Evolutionary conservation across 75 land plant genomes (phyloP).

Genomic region (Pinus taeda): DNA sequence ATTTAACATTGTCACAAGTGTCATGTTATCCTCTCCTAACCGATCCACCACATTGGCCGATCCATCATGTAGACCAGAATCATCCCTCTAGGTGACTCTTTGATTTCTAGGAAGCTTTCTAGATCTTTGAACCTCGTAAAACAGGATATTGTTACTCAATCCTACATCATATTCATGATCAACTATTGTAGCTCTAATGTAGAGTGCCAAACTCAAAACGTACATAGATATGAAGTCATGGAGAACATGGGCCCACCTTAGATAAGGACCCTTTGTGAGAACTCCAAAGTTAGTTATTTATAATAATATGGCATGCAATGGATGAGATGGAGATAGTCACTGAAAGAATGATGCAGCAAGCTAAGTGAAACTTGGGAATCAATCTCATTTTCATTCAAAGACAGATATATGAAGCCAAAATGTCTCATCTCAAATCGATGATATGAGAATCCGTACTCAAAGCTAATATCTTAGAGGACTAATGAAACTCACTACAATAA

Average conservation of each 20-base stretch:
- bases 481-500: background rate
- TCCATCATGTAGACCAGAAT: constrained; percentile 76
- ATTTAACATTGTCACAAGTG: constrained; percentile 63
- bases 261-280: background rate
- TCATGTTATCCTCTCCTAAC: constrained; percentile 57
- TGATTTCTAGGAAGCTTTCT: constrained; percentile 52
- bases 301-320: background rate
- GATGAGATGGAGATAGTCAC: background rate
- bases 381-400: background rate
- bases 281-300: background rate
- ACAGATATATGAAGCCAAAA: background rate
- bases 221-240: background rate
- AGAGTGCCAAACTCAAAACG: background rate
- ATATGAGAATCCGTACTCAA: background rate
- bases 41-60: constrained; percentile 41
- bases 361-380: background rate
- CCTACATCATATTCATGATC: constrained; percentile 52
- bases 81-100: constrained; percentile 60
- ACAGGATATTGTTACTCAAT: constrained; percentile 50
- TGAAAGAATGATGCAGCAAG: background rate
- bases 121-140: constrained; percentile 76
- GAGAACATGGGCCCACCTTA: background rate
- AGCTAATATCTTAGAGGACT: background rate
- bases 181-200: background rate
- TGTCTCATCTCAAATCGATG: background rate